These are phyloP conservation scores for Saccharata proteae DNA, from an alignment of 2,329 filamentous ascomycete species.

Conservation along the genomic window DNA sequence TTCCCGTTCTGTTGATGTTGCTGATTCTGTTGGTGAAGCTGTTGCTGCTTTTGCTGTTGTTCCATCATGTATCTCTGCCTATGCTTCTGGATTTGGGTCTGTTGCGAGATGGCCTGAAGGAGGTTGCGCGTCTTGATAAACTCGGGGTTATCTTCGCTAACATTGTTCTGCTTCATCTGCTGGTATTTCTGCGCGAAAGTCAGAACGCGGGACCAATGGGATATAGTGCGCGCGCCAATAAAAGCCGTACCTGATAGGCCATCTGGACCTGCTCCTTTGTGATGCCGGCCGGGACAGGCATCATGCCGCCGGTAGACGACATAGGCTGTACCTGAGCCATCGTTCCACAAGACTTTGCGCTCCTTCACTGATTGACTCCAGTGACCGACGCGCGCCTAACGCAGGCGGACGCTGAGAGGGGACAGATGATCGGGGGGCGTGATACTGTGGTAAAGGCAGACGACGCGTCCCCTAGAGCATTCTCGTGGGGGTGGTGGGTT, in stretches of 20 bases:
- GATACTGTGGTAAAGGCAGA: background rate
- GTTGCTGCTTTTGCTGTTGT: conserved; percentile 45
- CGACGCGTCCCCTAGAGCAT: conserved; percentile 4
- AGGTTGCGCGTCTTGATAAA: conserved; percentile 72
- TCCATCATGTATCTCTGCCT: conserved; percentile 17
- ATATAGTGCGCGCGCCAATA: conserved; percentile 8
- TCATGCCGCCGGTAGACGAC: conserved; percentile 33
- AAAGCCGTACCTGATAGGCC: conserved; percentile 48
- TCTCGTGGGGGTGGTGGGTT: conserved; percentile 6
- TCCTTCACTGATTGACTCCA: background rate
- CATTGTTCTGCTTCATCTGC: conserved; percentile 76
- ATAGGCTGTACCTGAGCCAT: conserved; percentile 2
- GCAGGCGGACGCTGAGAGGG: conserved; percentile 1
- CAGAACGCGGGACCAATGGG: conserved; percentile 18
- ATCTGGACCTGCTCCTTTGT: conserved; percentile 70
- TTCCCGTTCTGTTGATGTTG: conserved; percentile 41
- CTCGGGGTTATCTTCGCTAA: conserved; percentile 73
- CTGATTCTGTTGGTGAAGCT: conserved; percentile 33
- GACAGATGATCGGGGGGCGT: conserved; percentile 1
- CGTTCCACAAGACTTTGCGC: conserved; percentile 3
- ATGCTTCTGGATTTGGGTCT: conserved; percentile 40
- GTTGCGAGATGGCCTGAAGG: conserved; percentile 57
- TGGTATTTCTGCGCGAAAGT: conserved; percentile 60
- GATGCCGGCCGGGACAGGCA: conserved; percentile 51
- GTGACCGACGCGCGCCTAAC: conserved; percentile 4